A percentile compares a stretch with the other conserved stretches of the same genome.
These are phyloP conservation scores for Hanseniaspora clermontiae DNA, from an alignment of 805 yeast species.

Conservation along the genomic window DNA sequence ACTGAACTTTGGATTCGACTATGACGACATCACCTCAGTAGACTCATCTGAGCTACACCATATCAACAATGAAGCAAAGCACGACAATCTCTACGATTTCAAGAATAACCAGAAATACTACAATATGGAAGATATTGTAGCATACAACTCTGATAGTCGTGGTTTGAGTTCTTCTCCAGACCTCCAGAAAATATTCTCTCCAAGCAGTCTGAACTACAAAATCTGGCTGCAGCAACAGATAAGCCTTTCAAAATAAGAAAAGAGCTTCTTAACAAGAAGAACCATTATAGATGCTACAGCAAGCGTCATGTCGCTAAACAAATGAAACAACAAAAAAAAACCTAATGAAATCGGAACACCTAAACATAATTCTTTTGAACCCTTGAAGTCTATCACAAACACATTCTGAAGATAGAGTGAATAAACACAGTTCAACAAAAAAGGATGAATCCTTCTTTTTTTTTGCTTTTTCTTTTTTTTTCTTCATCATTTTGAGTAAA, in stretches of 20 bases:
- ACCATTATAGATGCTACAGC: background rate
- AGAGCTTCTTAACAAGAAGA: background rate
- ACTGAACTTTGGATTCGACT: slow-evolving; percentile 12
- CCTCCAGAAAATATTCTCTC: slow-evolving; percentile 1
- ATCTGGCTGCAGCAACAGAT: slow-evolving; percentile 10
- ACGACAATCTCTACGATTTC: background rate
- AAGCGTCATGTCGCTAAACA: background rate
- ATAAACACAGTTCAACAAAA: background rate
- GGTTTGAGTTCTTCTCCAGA: background rate
- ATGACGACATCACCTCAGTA: slow-evolving; percentile 5
- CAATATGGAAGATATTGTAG: slow-evolving; percentile 8
- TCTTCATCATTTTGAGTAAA: background rate
- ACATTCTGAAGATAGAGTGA: background rate
- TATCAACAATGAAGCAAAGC: background rate
- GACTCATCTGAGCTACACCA: background rate
- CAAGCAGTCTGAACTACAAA: slow-evolving; percentile 9
- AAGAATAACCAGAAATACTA: background rate
- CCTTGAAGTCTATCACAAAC: too few species aligned
- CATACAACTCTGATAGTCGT: background rate
- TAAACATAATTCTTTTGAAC: background rate
- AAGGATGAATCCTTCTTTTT: background rate
- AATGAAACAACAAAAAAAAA: background rate
- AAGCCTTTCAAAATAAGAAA: background rate
- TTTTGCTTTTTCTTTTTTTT: too few species aligned
- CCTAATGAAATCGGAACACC: background rate